Evolutionary conservation across 345 rosid species (phyloP).

Genomic region (Eucalyptus decipiens): DNA sequence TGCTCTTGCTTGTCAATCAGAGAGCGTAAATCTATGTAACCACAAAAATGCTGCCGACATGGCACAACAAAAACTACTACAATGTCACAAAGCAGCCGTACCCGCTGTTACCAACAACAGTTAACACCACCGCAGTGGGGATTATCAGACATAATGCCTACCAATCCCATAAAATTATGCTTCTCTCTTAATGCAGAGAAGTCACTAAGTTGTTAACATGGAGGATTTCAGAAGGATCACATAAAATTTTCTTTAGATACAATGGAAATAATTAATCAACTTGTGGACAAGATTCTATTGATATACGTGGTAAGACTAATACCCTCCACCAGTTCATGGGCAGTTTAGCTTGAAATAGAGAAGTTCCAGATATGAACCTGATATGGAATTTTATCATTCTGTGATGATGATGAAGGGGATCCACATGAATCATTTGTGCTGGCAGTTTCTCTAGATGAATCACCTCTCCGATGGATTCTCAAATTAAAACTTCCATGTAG

Average conservation of each 20-base stretch:
- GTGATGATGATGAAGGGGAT: conserved; percentile 63
- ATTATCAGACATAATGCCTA: neutral
- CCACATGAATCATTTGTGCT: conserved; percentile 57
- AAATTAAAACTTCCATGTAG: conserved; percentile 76
- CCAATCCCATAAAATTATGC: neutral
- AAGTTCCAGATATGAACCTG: conserved; percentile 33
- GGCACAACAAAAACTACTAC: neutral
- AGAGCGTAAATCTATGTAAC: neutral
- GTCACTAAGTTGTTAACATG: neutral
- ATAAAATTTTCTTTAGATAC: neutral
- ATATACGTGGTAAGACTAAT: neutral
- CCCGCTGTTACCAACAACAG: neutral
- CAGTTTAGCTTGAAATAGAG: neutral
- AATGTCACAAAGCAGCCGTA: neutral
- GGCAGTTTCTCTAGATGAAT: conserved; percentile 40
- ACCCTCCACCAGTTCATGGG: neutral
- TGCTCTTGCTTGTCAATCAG: neutral
- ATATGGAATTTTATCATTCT: conserved; percentile 39
- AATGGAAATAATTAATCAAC: neutral
- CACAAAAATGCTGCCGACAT: neutral
- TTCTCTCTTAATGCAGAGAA: neutral
- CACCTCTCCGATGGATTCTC: conserved; percentile 65
- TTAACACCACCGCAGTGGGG: neutral
- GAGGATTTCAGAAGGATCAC: neutral
- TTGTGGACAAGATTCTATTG: neutral